A percentile compares a stretch with the other conserved stretches of the same genome.
These are phyloP conservation scores for Meredithiella fracta DNA, from an alignment of 2,329 filamentous ascomycete genomes.

Conservation along the genomic window DNA sequence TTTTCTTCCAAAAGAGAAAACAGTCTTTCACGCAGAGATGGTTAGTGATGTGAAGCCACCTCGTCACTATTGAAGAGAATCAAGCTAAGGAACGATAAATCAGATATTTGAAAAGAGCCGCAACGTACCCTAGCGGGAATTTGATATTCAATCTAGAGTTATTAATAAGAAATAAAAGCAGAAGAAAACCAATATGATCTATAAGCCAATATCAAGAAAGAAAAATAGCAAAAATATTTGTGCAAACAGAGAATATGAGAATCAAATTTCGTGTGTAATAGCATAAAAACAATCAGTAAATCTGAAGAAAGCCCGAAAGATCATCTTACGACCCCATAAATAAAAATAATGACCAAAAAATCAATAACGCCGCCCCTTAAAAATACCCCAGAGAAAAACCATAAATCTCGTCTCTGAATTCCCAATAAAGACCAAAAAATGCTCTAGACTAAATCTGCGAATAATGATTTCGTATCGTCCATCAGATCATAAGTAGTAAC, in stretches of 20 bases:
- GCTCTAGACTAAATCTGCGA: conserved; percentile 8
- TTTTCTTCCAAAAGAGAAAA: neutral
- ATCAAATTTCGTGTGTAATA: neutral
- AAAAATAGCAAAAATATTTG: neutral
- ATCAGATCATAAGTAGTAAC: neutral
- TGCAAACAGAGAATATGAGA: neutral
- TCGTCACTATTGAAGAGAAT: neutral
- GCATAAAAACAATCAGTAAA: conserved; percentile 2
- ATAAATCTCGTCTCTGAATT: neutral
- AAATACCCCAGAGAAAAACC: conserved; percentile 5
- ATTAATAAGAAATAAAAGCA: neutral
- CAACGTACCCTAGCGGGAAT: neutral
- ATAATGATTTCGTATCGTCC: conserved; percentile 10
- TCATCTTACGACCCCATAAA: neutral
- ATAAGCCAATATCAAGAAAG: neutral
- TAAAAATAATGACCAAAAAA: conserved; percentile 1
- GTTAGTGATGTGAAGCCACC: neutral
- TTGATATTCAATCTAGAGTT: neutral
- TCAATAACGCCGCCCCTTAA: neutral
- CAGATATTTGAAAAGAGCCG: too few species aligned
- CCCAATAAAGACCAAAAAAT: conserved; percentile 3
- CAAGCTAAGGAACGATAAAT: too few species aligned
- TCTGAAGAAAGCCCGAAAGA: conserved; percentile 1
- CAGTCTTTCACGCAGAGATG: neutral
- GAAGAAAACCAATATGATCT: neutral